phyloP scores from a whole-genome alignment of 805 yeast genomes.

The Pichia californica region DNA sequence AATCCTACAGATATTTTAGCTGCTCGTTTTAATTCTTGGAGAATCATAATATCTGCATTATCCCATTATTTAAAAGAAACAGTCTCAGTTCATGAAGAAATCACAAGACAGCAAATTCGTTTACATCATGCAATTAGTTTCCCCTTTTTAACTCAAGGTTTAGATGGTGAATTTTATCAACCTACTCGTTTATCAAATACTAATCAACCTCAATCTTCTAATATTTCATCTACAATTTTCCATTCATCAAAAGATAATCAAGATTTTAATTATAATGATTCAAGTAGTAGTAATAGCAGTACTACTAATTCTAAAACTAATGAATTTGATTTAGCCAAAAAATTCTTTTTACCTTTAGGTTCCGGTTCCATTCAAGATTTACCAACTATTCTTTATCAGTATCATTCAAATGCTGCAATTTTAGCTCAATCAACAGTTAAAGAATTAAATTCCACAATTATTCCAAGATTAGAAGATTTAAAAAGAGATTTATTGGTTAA shows the following conservation, averaged over 20 bases:
- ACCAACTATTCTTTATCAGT: slow-evolving; percentile 53
- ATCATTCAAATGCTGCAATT: slow-evolving; percentile 52
- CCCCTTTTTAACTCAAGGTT: slow-evolving; percentile 41
- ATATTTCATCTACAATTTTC: slow-evolving; percentile 6
- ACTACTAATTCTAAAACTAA: slow-evolving; percentile 16
- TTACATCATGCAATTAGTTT: slow-evolving; percentile 70
- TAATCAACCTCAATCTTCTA: slow-evolving; percentile 6
- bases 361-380: slow-evolving; percentile 77
- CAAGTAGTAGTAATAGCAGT: slow-evolving; percentile 12
- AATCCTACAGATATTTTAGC: slow-evolving; percentile 88
- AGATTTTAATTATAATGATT: slow-evolving; percentile 11
- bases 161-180: slow-evolving; percentile 34
- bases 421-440: slow-evolving; percentile 52
- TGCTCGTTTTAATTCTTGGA: slow-evolving; percentile 79
- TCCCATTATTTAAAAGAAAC: slow-evolving; percentile 71
- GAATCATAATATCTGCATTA: slow-evolving; percentile 68
- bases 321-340: slow-evolving; percentile 32
- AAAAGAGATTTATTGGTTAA: slow-evolving; percentile 74
- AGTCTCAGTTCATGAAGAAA: slow-evolving; percentile 82
- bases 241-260: slow-evolving; percentile 11
- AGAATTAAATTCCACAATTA: slow-evolving; percentile 53
- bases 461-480: slow-evolving; percentile 62
- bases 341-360: slow-evolving; percentile 71
- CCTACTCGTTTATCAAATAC: slow-evolving; percentile 26
- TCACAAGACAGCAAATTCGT: slow-evolving; percentile 74